Percentiles rank a stretch among this genome's conserved stretches.
These are phyloP conservation scores for Isochrysis galbana DNA, from an alignment of 78 protist genomes.

Conservation along the genomic window DNA sequence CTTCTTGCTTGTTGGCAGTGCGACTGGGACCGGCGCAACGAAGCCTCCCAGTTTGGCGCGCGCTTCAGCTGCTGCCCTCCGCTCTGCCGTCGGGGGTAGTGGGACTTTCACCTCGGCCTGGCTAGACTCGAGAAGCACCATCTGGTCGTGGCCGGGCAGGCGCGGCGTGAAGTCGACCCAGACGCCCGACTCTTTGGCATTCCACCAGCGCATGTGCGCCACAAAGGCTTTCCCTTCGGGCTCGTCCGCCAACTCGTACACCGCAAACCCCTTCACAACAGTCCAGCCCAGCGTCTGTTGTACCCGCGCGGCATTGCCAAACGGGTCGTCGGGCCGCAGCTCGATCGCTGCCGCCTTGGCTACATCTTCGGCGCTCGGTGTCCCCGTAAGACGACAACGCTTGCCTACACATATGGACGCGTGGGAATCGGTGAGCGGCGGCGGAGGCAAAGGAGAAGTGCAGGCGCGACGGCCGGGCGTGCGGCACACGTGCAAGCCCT, in stretches of 20 bases:
- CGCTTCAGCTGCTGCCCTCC: not conserved
- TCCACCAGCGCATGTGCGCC: constrained; percentile 25
- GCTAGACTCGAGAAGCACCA: constrained; percentile 10
- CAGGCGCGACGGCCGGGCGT: no score
- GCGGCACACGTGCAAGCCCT: no score
- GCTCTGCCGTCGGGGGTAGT: not conserved
- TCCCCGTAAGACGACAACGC: not conserved
- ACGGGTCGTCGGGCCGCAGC: not conserved
- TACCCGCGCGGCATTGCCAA: not conserved
- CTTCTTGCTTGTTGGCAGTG: no score
- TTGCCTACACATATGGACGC: no score
- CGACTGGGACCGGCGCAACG: not conserved
- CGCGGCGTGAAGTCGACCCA: constrained; percentile 33
- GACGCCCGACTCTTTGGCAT: not conserved
- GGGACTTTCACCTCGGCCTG: not conserved
- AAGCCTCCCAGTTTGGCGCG: not conserved
- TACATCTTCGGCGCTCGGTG: not conserved
- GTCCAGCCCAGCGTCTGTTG: not conserved
- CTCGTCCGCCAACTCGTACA: not conserved
- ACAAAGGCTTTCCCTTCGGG: not conserved
- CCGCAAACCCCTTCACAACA: not conserved
- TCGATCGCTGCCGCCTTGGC: not conserved
- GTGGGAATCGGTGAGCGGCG: no score
- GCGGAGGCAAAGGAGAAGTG: no score
- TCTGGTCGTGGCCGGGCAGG: not conserved